Conservation (phyloP, 2,329 filamentous ascomycete genomes). For the Paracorniculantispora psalliotae region DNA sequence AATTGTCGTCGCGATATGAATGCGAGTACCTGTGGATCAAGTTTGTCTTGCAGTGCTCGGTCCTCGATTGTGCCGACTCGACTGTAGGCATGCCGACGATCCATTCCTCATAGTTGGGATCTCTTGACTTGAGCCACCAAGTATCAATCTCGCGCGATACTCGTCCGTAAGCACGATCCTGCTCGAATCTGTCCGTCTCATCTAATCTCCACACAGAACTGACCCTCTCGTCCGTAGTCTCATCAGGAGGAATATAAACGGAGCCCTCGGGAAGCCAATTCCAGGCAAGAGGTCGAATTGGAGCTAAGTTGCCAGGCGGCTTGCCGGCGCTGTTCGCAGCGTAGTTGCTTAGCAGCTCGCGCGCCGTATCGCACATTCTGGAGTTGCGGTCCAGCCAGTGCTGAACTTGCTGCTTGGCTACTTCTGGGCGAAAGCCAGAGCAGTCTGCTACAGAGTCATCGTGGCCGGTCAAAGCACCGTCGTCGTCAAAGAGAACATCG, state of each 20-base stretch:
- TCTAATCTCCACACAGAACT: slow-evolving; percentile 48
- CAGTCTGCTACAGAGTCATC: slow-evolving; percentile 50
- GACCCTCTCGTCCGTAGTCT: slow-evolving; percentile 38
- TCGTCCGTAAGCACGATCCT: slow-evolving; percentile 54
- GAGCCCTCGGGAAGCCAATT: slow-evolving; percentile 47
- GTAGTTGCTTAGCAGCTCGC: slow-evolving; percentile 51
- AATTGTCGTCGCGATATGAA: slow-evolving; percentile 39
- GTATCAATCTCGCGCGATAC: slow-evolving; percentile 61
- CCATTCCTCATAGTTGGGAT: slow-evolving; percentile 57
- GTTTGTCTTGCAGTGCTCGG: slow-evolving; percentile 55
- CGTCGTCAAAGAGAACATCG: slow-evolving; percentile 59
- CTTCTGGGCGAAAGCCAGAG: slow-evolving; percentile 48
- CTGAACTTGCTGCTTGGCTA: slow-evolving; percentile 55
- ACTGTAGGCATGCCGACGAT: slow-evolving; percentile 55
- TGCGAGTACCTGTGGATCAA: slow-evolving; percentile 52
- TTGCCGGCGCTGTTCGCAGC: slow-evolving; percentile 44
- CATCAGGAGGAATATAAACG: slow-evolving; percentile 26
- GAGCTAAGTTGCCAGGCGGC: slow-evolving; percentile 45
- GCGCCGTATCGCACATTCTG: slow-evolving; percentile 52
- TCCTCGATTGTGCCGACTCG: slow-evolving; percentile 52
- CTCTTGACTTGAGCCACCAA: slow-evolving; percentile 59
- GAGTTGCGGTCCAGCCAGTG: slow-evolving; percentile 61
- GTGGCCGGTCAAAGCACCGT: slow-evolving; percentile 40
- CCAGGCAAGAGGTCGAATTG: slow-evolving; percentile 48
- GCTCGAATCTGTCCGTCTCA: slow-evolving; percentile 52